phyloP scores from a whole-genome alignment of 495 filamentous ascomycete species.

The Podospora sp. region DNA sequence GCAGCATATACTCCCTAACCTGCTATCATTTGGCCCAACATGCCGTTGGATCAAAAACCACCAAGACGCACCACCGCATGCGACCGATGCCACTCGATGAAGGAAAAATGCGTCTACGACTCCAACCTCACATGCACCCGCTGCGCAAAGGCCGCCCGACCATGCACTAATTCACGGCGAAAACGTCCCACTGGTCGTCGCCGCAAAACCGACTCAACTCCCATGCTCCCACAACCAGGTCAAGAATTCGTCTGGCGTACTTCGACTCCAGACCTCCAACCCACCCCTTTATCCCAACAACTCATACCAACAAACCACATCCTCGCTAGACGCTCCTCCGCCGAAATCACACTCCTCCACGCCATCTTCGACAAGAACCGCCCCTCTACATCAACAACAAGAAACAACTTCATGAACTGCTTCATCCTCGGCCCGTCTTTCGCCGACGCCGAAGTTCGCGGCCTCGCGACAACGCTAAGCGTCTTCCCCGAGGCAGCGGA shows the following conservation, averaged over 20 bases:
- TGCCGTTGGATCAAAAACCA: too few relatives aligned
- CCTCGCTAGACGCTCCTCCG: background rate
- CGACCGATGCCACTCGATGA: background rate
- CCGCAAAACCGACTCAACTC: background rate
- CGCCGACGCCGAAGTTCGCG: background rate
- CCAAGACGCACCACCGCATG: background rate
- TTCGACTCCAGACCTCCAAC: background rate
- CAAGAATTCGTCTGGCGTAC: background rate
- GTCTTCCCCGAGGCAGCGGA: background rate
- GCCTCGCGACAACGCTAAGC: background rate
- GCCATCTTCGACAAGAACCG: background rate
- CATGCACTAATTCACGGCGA: background rate
- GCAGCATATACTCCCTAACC: too few relatives aligned
- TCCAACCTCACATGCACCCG: background rate
- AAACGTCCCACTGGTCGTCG: background rate
- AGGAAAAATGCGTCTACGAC: background rate
- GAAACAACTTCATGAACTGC: background rate
- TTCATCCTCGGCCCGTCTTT: background rate
- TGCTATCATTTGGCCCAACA: too few relatives aligned
- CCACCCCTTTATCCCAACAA: too few relatives aligned
- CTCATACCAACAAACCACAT: too few relatives aligned
- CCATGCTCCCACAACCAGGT: background rate
- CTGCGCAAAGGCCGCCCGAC: background rate
- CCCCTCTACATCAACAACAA: too few relatives aligned
- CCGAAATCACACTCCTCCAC: background rate